These are phyloP conservation scores for Galeopsis tetrahit DNA, from an alignment of 257 asterid genomes.

Conservation along the genomic window DNA sequence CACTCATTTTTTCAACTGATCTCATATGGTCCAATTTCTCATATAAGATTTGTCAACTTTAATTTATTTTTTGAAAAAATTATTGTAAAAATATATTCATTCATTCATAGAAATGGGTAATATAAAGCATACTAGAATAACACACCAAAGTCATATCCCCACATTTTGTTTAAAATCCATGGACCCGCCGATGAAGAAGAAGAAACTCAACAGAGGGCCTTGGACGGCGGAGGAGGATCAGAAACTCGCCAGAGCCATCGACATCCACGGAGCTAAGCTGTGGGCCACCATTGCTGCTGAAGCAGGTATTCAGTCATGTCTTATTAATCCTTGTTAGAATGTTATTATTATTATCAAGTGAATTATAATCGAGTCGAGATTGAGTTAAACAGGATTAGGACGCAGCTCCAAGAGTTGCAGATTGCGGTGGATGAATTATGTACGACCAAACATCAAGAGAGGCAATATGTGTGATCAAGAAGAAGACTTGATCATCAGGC, in stretches of 20 bases:
- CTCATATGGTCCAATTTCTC: neutral
- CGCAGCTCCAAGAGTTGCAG: slow-evolving; percentile 63
- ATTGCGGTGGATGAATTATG: slow-evolving; percentile 65
- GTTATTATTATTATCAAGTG: too few relatives aligned
- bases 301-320: slow-evolving; percentile 40
- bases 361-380: too few relatives aligned
- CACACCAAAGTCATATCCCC: neutral
- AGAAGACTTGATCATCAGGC: slow-evolving; percentile 61
- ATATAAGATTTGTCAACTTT: neutral
- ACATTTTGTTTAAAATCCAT: neutral
- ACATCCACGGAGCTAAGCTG: slow-evolving; percentile 45
- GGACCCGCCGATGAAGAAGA: slow-evolving; percentile 26
- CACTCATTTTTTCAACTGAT: neutral
- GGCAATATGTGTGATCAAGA: slow-evolving; percentile 66
- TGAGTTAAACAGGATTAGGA: slow-evolving; percentile 37
- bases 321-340: too few relatives aligned
- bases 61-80: neutral
- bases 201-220: slow-evolving; percentile 48
- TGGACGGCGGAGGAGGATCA: slow-evolving; percentile 67
- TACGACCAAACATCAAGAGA: slow-evolving; percentile 62
- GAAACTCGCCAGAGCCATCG: slow-evolving; percentile 47
- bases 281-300: slow-evolving; percentile 54
- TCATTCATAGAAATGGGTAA: neutral
- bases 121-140: neutral
- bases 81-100: neutral